Base-by-base conservation (phyloP, 1,284 basidiomycete species). In the Naganishia cerealis region DNA sequence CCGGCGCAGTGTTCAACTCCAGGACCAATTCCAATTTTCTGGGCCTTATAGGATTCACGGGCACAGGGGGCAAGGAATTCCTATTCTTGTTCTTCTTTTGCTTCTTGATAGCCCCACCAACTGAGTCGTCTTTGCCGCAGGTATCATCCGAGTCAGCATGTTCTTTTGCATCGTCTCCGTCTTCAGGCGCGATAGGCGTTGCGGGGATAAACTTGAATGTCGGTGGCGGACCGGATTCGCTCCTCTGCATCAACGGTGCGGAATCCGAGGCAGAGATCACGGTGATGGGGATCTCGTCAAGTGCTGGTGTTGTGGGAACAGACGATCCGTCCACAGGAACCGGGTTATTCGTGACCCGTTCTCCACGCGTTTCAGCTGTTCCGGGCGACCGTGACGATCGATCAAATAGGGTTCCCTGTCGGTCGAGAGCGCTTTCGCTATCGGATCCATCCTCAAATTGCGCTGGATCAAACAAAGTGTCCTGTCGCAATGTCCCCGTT, bases 361-460 rank as follows among this genome's bases (percentile, higher is more conserved):
- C 24, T 24, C 15, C 46, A 18, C 6, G 13, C n/a, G 24, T 24
- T 13, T n/a, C 46, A 50, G 46, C 10, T 50, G 21, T 21, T 21
- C 24, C 21, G 4, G n/a, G n/a, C 7, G 46, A 50, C 46, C n/a
- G 46, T 50, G 7, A 3, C 3, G 46, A 21, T 24, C 46, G 46
- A 9, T 50, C n/a, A 9, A n/a, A 9, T 24, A 50, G 8, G 46
- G 46, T 50, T 10, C 21, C 24, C 39, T 52, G 33, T 39, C 48
- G 8, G 26, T 16, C 50, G 18, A 42, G 16, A 24, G n/a, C 46
- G 21, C 26, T 16, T 29, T 63, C 61, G 13, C 38, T 42, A 18
- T 63, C 61, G 15, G 50, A 63, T 13, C 61, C 61, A 29, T 63
- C 61, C n/a, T 63, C 61, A 16, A 63, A 63, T 50, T 63, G 61